phyloP scores from a whole-genome alignment of 257 asterid species.

The Fraxinus pennsylvanica region DNA sequence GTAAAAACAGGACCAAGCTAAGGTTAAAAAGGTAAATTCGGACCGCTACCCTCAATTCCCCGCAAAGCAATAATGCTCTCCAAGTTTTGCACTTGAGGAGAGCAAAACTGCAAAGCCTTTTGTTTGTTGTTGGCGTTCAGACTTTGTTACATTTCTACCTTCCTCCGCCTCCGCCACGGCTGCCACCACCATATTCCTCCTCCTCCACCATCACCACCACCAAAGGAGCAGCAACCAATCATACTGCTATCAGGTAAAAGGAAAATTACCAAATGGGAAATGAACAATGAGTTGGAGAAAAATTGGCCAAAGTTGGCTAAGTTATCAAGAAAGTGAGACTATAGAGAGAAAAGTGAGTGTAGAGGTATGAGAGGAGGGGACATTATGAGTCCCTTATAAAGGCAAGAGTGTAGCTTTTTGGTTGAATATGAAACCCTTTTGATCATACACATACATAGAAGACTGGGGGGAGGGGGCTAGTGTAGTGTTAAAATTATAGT shows the following conservation, averaged over 20 bases:
- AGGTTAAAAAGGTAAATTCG: conserved; percentile 37
- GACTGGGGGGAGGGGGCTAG: background rate
- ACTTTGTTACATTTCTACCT: conserved; percentile 10
- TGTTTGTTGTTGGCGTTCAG: background rate
- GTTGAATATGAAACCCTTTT: conserved; percentile 20
- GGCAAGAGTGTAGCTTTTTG: conserved; percentile 43
- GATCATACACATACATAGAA: background rate
- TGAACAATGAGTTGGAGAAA: conserved; percentile 5
- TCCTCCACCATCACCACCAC: background rate
- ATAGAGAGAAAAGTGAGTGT: conserved; percentile 19
- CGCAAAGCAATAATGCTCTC: conserved; percentile 53
- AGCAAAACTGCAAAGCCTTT: conserved; percentile 46
- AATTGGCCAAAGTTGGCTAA: conserved; percentile 15
- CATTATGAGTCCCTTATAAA: conserved; percentile 47
- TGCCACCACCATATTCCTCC: conserved; percentile 11
- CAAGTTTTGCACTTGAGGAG: conserved; percentile 40
- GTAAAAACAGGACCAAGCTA: conserved; percentile 13
- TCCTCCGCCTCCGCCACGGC: conserved; percentile 28
- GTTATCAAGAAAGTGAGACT: conserved; percentile 21
- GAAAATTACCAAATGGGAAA: background rate
- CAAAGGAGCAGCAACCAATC: conserved; percentile 11
- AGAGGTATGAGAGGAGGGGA: conserved; percentile 27
- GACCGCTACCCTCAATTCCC: conserved; percentile 71
- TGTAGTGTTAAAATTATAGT: conserved; percentile 24
- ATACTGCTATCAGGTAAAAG: conserved; percentile 8